Conservation (phyloP, 345 rosid species). For the Gossypium bickii region DNA sequence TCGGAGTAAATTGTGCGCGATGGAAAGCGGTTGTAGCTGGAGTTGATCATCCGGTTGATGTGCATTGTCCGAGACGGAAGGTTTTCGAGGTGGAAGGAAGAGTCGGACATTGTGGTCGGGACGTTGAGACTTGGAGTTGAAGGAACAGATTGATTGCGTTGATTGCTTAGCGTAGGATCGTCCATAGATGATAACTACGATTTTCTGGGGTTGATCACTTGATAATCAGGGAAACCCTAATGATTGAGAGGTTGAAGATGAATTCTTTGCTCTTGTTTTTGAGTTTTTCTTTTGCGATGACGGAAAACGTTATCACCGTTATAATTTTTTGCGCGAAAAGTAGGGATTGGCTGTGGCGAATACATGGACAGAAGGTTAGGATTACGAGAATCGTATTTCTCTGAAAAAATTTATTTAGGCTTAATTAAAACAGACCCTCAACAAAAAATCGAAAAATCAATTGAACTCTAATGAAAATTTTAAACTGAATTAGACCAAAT, state of each 20-base stretch:
- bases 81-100: constrained; percentile 37
- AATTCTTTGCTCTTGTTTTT: not conserved
- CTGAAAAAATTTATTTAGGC: not conserved
- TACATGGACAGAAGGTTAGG: not conserved
- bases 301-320: constrained; percentile 1
- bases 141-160: constrained; percentile 8
- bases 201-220: constrained; percentile 8
- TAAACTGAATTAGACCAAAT: no score
- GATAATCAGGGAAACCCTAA: constrained; percentile 9
- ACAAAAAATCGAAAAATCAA: no score
- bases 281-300: not conserved
- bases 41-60: constrained; percentile 68
- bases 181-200: constrained; percentile 31
- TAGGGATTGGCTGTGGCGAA: constrained; percentile 10
- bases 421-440: no score
- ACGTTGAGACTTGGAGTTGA: constrained; percentile 42
- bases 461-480: no score
- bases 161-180: constrained; percentile 22
- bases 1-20: constrained; percentile 83
- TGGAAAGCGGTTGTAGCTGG: constrained; percentile 57
- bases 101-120: constrained; percentile 49
- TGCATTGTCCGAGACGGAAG: constrained; percentile 36
- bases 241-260: constrained; percentile 25
- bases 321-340: constrained; percentile 1
- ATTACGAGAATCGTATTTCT: not conserved